phyloP scores from a whole-genome alignment of 1,139 yeast species.

The Geotrichum restrictum region DNA sequence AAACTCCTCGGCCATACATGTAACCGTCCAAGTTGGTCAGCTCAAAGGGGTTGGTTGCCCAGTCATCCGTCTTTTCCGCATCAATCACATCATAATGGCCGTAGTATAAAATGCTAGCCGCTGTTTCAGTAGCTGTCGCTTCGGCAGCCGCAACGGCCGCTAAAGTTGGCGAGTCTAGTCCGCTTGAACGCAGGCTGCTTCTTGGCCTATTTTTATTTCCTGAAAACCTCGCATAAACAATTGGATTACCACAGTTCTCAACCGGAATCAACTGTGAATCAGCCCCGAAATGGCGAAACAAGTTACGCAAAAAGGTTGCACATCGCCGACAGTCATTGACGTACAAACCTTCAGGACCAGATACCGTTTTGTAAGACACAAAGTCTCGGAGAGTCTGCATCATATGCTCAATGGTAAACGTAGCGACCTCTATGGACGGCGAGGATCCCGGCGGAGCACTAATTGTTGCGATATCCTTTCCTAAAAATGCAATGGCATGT shows the following conservation, averaged over 20 bases:
- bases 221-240: slow-evolving; percentile 71
- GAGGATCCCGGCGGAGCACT: not conserved
- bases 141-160: not conserved
- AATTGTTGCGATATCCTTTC: too few relatives aligned
- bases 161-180: slow-evolving; percentile 10
- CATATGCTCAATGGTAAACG: slow-evolving; percentile 55
- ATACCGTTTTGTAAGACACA: slow-evolving; percentile 71
- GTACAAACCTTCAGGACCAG: slow-evolving; percentile 60
- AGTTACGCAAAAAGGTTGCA: slow-evolving; percentile 65
- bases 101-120: slow-evolving; percentile 61
- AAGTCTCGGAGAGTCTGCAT: slow-evolving; percentile 57
- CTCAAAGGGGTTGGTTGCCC: slow-evolving; percentile 78
- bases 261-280: slow-evolving; percentile 68
- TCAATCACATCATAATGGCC: slow-evolving; percentile 94
- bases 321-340: slow-evolving; percentile 83
- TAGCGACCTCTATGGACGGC: slow-evolving; percentile 12
- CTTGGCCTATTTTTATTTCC: slow-evolving; percentile 29
- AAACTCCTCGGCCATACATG: slow-evolving; percentile 85
- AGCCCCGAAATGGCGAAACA: slow-evolving; percentile 72
- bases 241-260: slow-evolving; percentile 67
- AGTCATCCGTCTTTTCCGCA: slow-evolving; percentile 54
- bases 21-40: slow-evolving; percentile 79
- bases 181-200: not conserved
- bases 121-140: not conserved
- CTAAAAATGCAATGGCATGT: slow-evolving; percentile 1